Evolutionary conservation across 108 stramenopile species (phyloP).

Genomic region (Craspedostauros australis): DNA sequence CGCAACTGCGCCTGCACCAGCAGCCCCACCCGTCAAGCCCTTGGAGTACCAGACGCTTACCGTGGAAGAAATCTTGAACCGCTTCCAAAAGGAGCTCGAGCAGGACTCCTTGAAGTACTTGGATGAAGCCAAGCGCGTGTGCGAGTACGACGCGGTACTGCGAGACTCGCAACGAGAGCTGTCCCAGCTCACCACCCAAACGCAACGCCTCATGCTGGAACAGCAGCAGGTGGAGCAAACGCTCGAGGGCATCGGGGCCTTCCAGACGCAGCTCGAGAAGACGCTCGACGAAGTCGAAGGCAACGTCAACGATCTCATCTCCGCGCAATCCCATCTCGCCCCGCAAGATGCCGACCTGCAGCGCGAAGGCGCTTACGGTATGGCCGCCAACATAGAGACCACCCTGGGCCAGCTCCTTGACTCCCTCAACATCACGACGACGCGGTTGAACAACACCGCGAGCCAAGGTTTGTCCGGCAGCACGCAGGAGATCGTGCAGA

Average conservation of each 20-base stretch:
- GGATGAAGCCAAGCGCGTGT: constrained; percentile 70
- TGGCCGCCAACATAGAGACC: constrained; percentile 42
- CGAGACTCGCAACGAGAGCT: constrained; percentile 63
- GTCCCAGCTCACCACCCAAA: constrained; percentile 40
- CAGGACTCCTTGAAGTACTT: constrained; percentile 55
- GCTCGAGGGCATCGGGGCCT: constrained; percentile 48
- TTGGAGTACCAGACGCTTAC: constrained; percentile 80
- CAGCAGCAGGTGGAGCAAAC: constrained; percentile 59
- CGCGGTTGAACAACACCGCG: not conserved
- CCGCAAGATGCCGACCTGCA: constrained; percentile 68
- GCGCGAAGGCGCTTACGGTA: constrained; percentile 62
- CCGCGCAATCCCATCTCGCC: constrained; percentile 39
- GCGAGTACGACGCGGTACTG: constrained; percentile 69
- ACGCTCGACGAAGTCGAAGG: constrained; percentile 52
- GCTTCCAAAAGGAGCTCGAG: constrained; percentile 71
- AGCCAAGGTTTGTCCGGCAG: constrained; percentile 33
- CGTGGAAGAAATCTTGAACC: constrained; percentile 79
- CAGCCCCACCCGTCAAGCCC: constrained; percentile 52
- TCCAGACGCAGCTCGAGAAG: constrained; percentile 52
- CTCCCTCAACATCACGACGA: constrained; percentile 16
- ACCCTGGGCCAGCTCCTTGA: constrained; percentile 36
- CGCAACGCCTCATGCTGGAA: constrained; percentile 48
- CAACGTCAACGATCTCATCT: constrained; percentile 70
- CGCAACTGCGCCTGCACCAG: constrained; percentile 16
- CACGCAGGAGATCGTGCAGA: constrained; percentile 38